A percentile compares a stretch with the other conserved stretches of the same genome.
Conservation (phyloP, 345 rosid species). For the Acer campestre region DNA sequence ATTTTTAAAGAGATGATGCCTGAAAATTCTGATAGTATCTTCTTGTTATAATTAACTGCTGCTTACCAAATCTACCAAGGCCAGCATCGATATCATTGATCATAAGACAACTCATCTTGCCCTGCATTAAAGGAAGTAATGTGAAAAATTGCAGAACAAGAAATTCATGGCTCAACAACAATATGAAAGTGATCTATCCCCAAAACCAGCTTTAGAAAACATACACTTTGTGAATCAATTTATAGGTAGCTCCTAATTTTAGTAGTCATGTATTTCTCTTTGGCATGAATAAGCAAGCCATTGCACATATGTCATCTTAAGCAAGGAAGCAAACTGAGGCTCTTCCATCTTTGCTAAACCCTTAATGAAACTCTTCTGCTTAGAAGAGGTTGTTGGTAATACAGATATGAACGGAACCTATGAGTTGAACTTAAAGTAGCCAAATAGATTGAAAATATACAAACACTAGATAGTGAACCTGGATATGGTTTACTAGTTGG, state of each 20-base stretch:
- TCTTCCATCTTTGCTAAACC: not conserved
- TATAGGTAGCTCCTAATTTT: not conserved
- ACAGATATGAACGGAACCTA: not conserved
- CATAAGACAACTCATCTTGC: slow-evolving; percentile 97
- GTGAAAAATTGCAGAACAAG: slow-evolving; percentile 4
- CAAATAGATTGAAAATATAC: not conserved
- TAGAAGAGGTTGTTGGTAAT: not conserved
- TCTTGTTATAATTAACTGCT: slow-evolving; percentile 1
- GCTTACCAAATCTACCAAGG: slow-evolving; percentile 93
- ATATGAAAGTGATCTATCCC: not conserved
- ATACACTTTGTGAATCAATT: not conserved
- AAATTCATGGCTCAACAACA: not conserved
- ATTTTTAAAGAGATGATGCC: not conserved
- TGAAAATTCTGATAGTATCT: not conserved
- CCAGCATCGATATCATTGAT: slow-evolving; percentile 98
- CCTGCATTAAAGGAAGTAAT: slow-evolving; percentile 53
- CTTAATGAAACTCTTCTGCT: not conserved
- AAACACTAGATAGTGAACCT: not conserved
- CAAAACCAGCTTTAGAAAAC: not conserved
- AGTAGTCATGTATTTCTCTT: not conserved
- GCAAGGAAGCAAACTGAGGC: slow-evolving; percentile 1
- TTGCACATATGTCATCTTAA: not conserved
- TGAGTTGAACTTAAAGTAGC: not conserved
- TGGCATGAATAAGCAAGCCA: not conserved
- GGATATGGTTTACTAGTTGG: not conserved